Conservation (phyloP, 257 asterid species). For the Orobanche coerulescens region DNA sequence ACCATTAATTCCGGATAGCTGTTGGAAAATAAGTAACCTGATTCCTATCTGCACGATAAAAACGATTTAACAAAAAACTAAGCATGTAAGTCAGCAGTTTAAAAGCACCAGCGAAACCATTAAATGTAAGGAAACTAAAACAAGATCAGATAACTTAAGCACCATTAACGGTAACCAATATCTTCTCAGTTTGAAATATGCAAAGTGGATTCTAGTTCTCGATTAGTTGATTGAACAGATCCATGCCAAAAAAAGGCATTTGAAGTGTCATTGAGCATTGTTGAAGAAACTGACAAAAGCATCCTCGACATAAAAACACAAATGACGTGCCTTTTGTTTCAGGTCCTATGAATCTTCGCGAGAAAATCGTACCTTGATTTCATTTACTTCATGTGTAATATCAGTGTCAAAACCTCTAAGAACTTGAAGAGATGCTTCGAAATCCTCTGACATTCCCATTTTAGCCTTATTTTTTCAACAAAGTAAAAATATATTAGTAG, state of each 20-base stretch:
- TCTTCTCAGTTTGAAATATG: constrained; percentile 79
- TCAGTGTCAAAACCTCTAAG: constrained; percentile 93
- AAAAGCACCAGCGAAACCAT: background rate
- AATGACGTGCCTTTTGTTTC: too few relatives aligned
- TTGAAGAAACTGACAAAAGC: too few relatives aligned
- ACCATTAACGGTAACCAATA: constrained; percentile 98
- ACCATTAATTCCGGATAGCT: constrained; percentile 74
- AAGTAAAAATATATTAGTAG: constrained; percentile 20
- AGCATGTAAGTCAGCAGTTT: background rate
- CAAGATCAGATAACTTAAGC: constrained; percentile 12
- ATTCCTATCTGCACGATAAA: constrained; percentile 62
- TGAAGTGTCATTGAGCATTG: background rate
- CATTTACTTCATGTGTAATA: constrained; percentile 73
- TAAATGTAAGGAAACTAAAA: background rate
- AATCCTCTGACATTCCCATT: constrained; percentile 89
- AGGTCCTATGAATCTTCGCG: too few relatives aligned
- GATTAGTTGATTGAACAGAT: constrained; percentile 62
- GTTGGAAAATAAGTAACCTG: constrained; percentile 71
- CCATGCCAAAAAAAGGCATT: constrained; percentile 39
- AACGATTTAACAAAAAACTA: background rate
- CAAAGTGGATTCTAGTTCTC: constrained; percentile 68
- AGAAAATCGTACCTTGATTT: constrained; percentile 51
- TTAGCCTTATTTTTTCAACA: constrained; percentile 54
- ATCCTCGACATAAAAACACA: too few relatives aligned
- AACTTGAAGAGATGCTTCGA: constrained; percentile 91